Evolutionary conservation across 345 rosid species (phyloP).

Genomic region (Rhodamnia rubescens): DNA sequence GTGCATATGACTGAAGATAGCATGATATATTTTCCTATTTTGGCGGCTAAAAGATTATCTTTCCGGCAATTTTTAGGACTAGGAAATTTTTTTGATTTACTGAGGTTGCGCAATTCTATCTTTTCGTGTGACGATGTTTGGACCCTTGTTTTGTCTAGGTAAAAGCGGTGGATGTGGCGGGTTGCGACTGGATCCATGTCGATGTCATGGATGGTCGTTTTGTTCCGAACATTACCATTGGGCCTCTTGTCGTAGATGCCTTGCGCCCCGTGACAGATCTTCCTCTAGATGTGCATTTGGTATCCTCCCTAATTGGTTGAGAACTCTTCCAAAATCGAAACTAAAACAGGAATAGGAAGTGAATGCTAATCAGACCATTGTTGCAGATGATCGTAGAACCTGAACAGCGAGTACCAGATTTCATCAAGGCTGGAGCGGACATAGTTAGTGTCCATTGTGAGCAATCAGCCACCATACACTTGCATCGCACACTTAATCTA

Average conservation of each 20-base stretch:
- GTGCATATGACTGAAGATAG: background rate
- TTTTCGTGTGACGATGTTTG: background rate
- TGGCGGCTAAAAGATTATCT: background rate
- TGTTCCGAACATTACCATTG: slow-evolving; percentile 96
- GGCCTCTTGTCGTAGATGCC: slow-evolving; percentile 91
- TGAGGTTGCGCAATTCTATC: background rate
- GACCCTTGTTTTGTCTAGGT: slow-evolving; percentile 30
- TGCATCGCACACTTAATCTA: slow-evolving; percentile 78
- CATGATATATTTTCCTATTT: background rate
- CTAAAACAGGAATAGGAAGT: background rate
- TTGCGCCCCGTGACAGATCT: slow-evolving; percentile 89
- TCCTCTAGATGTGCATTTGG: slow-evolving; percentile 96
- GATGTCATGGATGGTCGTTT: slow-evolving; percentile 98
- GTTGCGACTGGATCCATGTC: slow-evolving; percentile 96
- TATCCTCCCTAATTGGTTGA: slow-evolving; percentile 3
- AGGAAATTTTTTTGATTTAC: background rate
- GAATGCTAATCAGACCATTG: background rate
- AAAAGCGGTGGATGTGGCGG: slow-evolving; percentile 80
- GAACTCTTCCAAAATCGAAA: background rate
- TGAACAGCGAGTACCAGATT: slow-evolving; percentile 83
- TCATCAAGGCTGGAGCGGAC: slow-evolving; percentile 97
- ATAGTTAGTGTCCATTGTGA: slow-evolving; percentile 96
- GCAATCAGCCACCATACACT: slow-evolving; percentile 85
- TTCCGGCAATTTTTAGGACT: background rate
- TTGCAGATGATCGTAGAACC: slow-evolving; percentile 95